phyloP scores from a whole-genome alignment of 306 rosid genomes.

The Medicago ruthenica region DNA sequence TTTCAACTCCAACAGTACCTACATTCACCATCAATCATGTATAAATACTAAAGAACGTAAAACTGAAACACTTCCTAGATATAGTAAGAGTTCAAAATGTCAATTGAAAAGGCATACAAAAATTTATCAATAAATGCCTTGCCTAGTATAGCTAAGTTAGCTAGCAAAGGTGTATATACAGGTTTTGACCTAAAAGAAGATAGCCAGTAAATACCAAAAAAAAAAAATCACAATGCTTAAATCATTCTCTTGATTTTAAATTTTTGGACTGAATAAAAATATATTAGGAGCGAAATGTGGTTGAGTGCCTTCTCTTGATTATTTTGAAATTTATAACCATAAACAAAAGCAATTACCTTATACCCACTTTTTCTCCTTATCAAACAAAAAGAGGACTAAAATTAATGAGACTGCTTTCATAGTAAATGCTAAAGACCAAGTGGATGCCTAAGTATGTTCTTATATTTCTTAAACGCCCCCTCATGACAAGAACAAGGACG shows the following conservation, averaged over 20 bases:
- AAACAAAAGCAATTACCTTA: slow-evolving; percentile 19
- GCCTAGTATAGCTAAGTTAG: background rate
- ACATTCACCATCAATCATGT: slow-evolving; percentile 44
- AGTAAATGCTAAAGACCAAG: slow-evolving; percentile 24
- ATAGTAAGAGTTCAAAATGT: slow-evolving; percentile 13
- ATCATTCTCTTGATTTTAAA: slow-evolving; percentile 11
- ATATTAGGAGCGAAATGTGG: background rate
- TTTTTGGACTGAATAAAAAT: slow-evolving; percentile 8
- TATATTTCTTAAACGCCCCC: slow-evolving; percentile 1
- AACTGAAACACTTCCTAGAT: slow-evolving; percentile 15
- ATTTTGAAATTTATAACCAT: slow-evolving; percentile 35
- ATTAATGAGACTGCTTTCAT: slow-evolving; percentile 18
- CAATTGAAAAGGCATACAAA: slow-evolving; percentile 4
- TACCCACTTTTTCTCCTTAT: slow-evolving; percentile 12
- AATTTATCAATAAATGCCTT: background rate
- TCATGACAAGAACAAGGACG: background rate
- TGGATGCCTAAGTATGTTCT: slow-evolving; percentile 4
- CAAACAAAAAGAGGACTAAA: background rate
- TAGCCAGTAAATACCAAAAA: slow-evolving; percentile 18
- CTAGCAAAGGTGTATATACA: background rate
- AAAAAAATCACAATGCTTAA: slow-evolving; percentile 20
- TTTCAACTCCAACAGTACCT: slow-evolving; percentile 77
- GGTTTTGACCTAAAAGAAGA: slow-evolving; percentile 16
- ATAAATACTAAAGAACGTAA: slow-evolving; percentile 28
- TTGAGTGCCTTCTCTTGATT: slow-evolving; percentile 13